Conservation (phyloP, 2,329 filamentous ascomycete genomes). For the Penicillium verrucosum region DNA sequence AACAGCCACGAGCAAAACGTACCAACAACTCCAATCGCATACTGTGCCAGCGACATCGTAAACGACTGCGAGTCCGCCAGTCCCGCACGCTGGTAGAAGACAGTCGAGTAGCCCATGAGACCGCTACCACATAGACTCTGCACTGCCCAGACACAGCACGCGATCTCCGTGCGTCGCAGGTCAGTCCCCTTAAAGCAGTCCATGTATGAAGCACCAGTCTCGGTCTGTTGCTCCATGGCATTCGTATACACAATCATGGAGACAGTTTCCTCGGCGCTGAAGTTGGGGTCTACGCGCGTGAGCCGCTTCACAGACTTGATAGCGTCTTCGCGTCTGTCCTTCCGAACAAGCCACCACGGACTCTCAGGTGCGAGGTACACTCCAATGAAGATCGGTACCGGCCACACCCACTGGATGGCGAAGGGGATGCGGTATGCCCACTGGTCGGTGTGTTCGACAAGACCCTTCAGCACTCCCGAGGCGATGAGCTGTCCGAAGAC, state of each 20-base stretch:
- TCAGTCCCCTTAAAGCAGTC: conserved; percentile 33
- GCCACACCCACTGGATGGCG: conserved; percentile 34
- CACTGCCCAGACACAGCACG: conserved; percentile 35
- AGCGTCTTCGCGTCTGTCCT: conserved; percentile 36
- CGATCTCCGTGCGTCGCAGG: conserved; percentile 43
- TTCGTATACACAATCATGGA: conserved; percentile 42
- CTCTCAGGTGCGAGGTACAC: conserved; percentile 32
- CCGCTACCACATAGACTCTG: conserved; percentile 32
- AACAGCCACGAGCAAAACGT: conserved; percentile 50
- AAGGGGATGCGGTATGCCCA: conserved; percentile 42
- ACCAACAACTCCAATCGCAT: conserved; percentile 56
- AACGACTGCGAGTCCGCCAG: conserved; percentile 34
- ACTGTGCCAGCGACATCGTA: conserved; percentile 51
- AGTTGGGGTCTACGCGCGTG: conserved; percentile 22
- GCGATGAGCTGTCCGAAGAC: conserved; percentile 41
- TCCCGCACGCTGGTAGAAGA: conserved; percentile 41
- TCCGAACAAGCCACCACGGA: conserved; percentile 42
- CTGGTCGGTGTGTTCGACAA: conserved; percentile 28
- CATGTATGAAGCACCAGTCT: conserved; percentile 22
- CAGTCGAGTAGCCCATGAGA: conserved; percentile 34
- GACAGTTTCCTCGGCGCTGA: conserved; percentile 30
- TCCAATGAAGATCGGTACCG: conserved; percentile 20
- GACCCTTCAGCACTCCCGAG: conserved; percentile 33
- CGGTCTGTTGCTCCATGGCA: conserved; percentile 24
- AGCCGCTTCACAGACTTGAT: conserved; percentile 29